Base-by-base conservation (phyloP, 2,329 filamentous ascomycete species). In the Ophiostoma tasmaniense region DNA sequence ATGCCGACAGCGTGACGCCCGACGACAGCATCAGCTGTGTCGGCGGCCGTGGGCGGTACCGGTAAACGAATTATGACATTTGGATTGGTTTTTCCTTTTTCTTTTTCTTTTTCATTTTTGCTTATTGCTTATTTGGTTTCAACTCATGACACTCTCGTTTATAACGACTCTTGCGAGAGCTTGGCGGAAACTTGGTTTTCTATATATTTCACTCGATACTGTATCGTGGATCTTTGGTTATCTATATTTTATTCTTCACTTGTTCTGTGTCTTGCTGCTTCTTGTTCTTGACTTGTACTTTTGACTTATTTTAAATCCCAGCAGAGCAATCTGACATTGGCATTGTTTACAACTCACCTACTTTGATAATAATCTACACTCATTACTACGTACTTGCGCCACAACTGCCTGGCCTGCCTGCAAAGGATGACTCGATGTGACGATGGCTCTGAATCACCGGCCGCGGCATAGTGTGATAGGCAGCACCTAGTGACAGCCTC, bases 1-100 rank as follows among this genome's bases (percentile, higher is more conserved):
- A 64, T 39, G 61, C 33, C 61, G 81, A 79, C 66, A 87, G 84
- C 73, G 78, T 89, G 45, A 84, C 82, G 61, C 86, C 86, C 1
- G 84, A 82, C 73, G 86, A 89, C 74, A 88, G 86, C 73, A 86
- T 89, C 69, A 87, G 85, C 75, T 85, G 84, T 72, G 80, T 87
- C n/a, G 86, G 85, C 28, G 80, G 75, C 71, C 77, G 79, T 59
- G 76, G 76, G 69, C 74, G 75, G 7, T 74, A 78, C 66, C 72
- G 74, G 70, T 72, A 64, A 30, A 30, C 55, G 55, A 30, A 25
- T 71, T 50, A 28, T 20, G 39, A 66, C 59, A 25, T 66, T 11
- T 20, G 25, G 33, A 62, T 28, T 33, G 28, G 59, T 20, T 20
- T 11, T 28, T 33, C 37, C 4, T 37, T 22, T 35, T 35, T 37